phyloP scores from a whole-genome alignment of 1,284 basidiomycete species.

The Mycosarcoma maydis region DNA sequence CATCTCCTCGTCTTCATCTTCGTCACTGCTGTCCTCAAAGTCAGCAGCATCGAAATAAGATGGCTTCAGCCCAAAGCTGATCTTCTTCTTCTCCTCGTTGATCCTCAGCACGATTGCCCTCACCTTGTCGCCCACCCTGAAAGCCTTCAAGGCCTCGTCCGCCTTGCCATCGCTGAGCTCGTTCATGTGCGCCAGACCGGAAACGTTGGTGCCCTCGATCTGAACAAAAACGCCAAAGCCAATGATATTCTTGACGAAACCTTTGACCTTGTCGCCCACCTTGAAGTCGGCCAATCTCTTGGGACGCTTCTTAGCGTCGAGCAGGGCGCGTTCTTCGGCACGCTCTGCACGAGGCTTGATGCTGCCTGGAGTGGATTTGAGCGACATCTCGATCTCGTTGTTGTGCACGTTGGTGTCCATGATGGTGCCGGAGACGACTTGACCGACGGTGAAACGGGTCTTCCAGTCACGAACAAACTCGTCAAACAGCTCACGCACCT shows the following conservation, averaged over 20 bases:
- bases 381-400: conserved; percentile 86
- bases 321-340: conserved; percentile 16
- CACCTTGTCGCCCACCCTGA: conserved; percentile 86
- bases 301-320: conserved; percentile 19
- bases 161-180: conserved; percentile 42
- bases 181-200: conserved; percentile 88
- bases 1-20: conserved; percentile 51
- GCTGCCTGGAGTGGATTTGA: conserved; percentile 70
- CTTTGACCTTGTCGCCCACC: conserved; percentile 67
- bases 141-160: conserved; percentile 78
- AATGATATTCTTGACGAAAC: conserved; percentile 72
- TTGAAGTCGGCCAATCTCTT: conserved; percentile 50
- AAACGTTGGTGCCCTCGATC: conserved; percentile 82
- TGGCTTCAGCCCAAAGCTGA: conserved; percentile 89
- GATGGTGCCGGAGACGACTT: conserved; percentile 86
- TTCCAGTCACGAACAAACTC: conserved; percentile 96
- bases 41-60: conserved; percentile 76
- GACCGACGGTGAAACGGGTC: conserved; percentile 79
- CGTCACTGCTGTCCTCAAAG: conserved; percentile 62
- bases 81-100: conserved; percentile 78
- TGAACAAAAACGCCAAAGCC: conserved; percentile 91
- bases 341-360: conserved; percentile 69
- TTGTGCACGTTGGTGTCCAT: conserved; percentile 75
- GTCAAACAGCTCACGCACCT: conserved; percentile 82
- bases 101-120: conserved; percentile 81